Conservation (phyloP, 345 rosid species). For the Citrus inodora region DNA sequence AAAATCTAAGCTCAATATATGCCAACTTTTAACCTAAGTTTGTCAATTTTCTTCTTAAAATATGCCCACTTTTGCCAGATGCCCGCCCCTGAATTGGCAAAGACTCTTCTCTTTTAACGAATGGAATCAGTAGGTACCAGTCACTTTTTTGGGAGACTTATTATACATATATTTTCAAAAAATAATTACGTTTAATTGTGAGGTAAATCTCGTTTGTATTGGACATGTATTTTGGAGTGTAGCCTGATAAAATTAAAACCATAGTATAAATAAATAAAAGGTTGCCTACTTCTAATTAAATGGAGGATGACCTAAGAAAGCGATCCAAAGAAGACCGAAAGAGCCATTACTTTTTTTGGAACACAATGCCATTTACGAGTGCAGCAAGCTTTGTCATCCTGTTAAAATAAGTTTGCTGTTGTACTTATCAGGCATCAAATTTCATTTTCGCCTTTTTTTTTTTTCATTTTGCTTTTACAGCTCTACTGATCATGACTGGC, state of each 20-base stretch:
- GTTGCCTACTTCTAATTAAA: too few relatives aligned
- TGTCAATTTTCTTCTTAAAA: constrained; percentile 7
- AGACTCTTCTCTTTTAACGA: too few relatives aligned
- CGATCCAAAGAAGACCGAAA: not conserved
- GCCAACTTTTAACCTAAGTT: not conserved
- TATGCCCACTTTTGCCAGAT: constrained; percentile 4
- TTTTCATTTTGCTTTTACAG: not conserved
- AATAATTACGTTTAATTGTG: too few relatives aligned
- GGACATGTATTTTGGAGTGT: too few relatives aligned
- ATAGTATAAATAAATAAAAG: too few relatives aligned
- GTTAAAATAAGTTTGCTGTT: not conserved
- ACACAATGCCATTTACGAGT: constrained; percentile 12
- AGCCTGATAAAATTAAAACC: too few relatives aligned
- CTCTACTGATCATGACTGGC: not conserved
- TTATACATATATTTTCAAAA: too few relatives aligned
- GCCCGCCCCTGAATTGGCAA: too few relatives aligned
- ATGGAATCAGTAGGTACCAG: too few relatives aligned
- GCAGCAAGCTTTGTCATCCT: not conserved
- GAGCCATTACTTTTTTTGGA: not conserved
- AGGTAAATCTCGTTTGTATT: too few relatives aligned
- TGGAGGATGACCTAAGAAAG: constrained; percentile 19
- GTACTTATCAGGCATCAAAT: not conserved
- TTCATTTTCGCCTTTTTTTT: not conserved
- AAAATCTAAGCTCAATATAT: not conserved
- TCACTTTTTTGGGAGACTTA: too few relatives aligned